Evolutionary conservation across 1,284 basidiomycete genomes (phyloP), one percentile per base, ranked within the genome.

Genomic region (Irpex sp.): DNA sequence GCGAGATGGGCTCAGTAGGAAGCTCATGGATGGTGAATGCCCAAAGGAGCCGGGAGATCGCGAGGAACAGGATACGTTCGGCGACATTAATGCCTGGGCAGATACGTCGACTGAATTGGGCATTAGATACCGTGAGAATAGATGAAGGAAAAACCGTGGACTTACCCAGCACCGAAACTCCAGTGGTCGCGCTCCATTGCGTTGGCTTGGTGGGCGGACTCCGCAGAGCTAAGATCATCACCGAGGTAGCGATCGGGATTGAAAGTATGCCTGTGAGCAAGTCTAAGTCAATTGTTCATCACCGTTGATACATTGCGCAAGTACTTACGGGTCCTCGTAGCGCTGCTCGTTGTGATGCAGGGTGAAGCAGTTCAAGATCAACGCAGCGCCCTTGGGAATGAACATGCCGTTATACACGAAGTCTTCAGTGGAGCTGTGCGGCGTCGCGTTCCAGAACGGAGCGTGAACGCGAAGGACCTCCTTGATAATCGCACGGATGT

Each of bases 171-270:
- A 49, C 77, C 78, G 59, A 80, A 81, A 58, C 74, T 70, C 77
- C 77, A 82, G 61, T 82, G 79, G 63, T 82, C 80, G 37, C 80
- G 73, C 60, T 78, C 71, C 67, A 76, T 72, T 2, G 75, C 70
- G 63, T 81, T 71, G 1, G 74, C 59, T 46, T 79, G 69, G 35
- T 79, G 79, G 3, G 78, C 71, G 5, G 75, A 76, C 63, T 76
- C 75, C 3, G 68, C 65, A 57, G 68, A 72, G 17, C 67, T 71
- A 19, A 72, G 65, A 1, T 67, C 58, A 58, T 78, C 74, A 8
- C 70, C 71, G 9, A 75, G 35, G 63, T 73, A 77, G 36, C 76
- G 72, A 36, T 77, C 75, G n/a, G 75, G 76, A 61, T 76, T 72
- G 63, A 71, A 70, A 9, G 57, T 21, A 57, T 47, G 67, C 31